Conservation (phyloP, 306 rosid genomes). For the Fragaria nilgerrensis region DNA sequence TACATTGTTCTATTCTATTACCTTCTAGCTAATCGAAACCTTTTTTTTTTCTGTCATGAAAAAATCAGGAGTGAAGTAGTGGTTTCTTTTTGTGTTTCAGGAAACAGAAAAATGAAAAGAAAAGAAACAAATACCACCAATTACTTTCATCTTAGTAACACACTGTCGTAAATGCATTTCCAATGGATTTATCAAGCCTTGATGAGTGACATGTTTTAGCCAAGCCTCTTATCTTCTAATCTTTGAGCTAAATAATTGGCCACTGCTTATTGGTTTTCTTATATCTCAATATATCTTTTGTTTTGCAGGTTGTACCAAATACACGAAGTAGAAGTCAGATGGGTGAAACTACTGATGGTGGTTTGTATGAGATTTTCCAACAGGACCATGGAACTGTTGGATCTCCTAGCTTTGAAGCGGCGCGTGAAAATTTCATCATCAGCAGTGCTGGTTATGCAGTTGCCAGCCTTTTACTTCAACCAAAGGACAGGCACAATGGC, state of each 20-base stretch:
- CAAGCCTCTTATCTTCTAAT: background rate
- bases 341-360: constrained; percentile 99
- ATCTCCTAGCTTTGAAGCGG: constrained; percentile 77
- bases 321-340: constrained; percentile 95
- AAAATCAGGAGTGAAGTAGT: background rate
- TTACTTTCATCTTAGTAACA: background rate
- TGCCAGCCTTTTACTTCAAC: constrained; percentile 95
- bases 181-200: background rate
- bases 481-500: constrained; percentile 98
- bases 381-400: constrained; percentile 96
- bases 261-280: background rate
- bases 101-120: background rate
- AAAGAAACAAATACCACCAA: background rate
- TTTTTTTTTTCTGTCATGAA: background rate
- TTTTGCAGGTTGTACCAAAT: constrained; percentile 85
- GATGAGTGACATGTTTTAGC: background rate
- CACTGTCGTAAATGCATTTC: background rate
- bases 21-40: background rate
- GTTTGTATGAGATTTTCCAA: constrained; percentile 91
- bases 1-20: background rate
- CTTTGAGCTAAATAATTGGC: constrained; percentile 4
- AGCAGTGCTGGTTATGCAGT: constrained; percentile 99
- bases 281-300: background rate
- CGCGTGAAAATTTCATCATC: constrained; percentile 87
- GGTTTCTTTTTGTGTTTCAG: background rate